phyloP scores from a whole-genome alignment of 371 early-diverging fungal genomes.

The Blastocladiella emersonii region DNA sequence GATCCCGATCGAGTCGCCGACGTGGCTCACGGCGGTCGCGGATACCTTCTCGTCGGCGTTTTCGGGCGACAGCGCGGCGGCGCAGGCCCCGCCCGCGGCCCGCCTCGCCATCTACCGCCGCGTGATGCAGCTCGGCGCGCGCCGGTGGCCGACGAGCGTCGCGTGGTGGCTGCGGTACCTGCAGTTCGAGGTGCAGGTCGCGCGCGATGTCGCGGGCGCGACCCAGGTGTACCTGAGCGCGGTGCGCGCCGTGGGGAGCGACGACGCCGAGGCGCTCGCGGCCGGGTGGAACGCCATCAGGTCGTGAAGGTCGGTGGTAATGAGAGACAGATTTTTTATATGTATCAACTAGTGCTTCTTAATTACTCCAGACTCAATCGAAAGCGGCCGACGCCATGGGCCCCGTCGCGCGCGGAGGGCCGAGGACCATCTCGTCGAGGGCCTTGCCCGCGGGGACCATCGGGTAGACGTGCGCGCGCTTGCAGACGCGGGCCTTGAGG shows the following conservation, averaged over 20 bases:
- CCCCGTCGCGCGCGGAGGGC: too few species aligned
- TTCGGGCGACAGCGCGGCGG: too few species aligned
- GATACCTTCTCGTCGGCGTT: too few species aligned
- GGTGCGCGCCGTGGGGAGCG: background rate
- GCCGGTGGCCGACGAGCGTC: background rate
- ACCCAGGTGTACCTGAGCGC: background rate
- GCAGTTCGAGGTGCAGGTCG: background rate
- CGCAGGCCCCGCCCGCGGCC: too few species aligned
- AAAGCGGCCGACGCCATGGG: too few species aligned
- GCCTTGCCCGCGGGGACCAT: conserved; percentile 95
- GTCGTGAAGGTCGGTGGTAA: too few species aligned
- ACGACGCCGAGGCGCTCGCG: background rate
- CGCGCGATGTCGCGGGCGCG: background rate
- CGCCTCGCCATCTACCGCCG: background rate
- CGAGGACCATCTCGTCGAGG: conserved; percentile 57
- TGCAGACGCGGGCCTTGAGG: conserved; percentile 78
- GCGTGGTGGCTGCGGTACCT: background rate
- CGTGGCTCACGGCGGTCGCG: background rate
- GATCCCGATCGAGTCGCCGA: background rate
- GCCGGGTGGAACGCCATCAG: background rate
- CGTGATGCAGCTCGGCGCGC: background rate
- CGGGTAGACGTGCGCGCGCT: conserved; percentile 84
- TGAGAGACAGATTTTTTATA: background rate
- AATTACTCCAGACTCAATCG: too few species aligned
- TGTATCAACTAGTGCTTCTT: too few species aligned